A percentile compares a stretch with the other conserved stretches of the same genome.
phyloP scores from a whole-genome alignment of 2,329 filamentous ascomycete species.

The Botrytis tulipae region DNA sequence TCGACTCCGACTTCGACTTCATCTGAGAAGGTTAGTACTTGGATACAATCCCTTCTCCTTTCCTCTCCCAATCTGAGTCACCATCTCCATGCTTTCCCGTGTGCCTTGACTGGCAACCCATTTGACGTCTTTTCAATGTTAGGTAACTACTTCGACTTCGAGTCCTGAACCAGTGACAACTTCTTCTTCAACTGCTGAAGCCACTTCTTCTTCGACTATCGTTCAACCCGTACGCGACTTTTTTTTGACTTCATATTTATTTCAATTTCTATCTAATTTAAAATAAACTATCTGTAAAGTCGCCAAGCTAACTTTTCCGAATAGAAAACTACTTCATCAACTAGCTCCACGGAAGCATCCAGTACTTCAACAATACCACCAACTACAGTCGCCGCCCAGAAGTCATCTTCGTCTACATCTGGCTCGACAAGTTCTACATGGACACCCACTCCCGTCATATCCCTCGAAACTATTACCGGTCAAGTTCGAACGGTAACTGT shows the following conservation, averaged over 20 bases:
- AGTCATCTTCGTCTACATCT: slow-evolving; percentile 19
- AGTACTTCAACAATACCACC: slow-evolving; percentile 9
- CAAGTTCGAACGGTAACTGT: slow-evolving; percentile 55
- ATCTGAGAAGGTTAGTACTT: slow-evolving; percentile 31
- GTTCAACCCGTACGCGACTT: slow-evolving; percentile 41
- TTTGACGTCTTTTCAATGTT: slow-evolving; percentile 37
- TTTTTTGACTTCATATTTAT: slow-evolving; percentile 11
- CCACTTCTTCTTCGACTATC: slow-evolving; percentile 3
- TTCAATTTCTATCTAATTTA: background rate
- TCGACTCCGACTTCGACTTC: slow-evolving; percentile 25
- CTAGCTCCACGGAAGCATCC: slow-evolving; percentile 15
- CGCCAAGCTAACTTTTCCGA: slow-evolving; percentile 7
- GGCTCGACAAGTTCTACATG: slow-evolving; percentile 33
- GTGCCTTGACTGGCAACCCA: slow-evolving; percentile 34
- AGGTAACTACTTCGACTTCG: slow-evolving; percentile 33
- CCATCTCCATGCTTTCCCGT: slow-evolving; percentile 9
- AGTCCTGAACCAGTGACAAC: slow-evolving; percentile 20
- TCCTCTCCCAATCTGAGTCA: slow-evolving; percentile 4
- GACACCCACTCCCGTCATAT: slow-evolving; percentile 41
- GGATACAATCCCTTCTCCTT: background rate
- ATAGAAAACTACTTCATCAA: slow-evolving; percentile 6
- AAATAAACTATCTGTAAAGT: background rate
- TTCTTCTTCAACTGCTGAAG: slow-evolving; percentile 15
- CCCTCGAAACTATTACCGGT: slow-evolving; percentile 56
- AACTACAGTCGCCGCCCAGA: slow-evolving; percentile 12